A percentile compares a stretch with the other conserved stretches of the same genome.
Conservation (phyloP, 2,329 filamentous ascomycete genomes). For the Torrubiellomyces zombiae region DNA sequence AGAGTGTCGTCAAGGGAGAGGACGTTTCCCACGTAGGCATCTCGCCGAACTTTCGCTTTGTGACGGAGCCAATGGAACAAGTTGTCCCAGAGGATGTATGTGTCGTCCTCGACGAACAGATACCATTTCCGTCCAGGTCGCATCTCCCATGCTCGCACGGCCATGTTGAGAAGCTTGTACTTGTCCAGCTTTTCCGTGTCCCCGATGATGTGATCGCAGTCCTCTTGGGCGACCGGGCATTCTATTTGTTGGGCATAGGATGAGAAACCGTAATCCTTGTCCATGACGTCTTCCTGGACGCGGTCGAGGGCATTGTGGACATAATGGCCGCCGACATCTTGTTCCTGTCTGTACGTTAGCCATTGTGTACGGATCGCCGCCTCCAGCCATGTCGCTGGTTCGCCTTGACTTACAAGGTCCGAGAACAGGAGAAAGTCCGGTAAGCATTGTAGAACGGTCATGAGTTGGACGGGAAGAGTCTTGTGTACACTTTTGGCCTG, state of each 20-base stretch:
- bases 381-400: no score
- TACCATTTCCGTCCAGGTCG: conserved; percentile 39
- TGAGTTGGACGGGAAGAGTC: conserved; percentile 36
- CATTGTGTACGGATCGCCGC: not conserved
- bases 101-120: conserved; percentile 42
- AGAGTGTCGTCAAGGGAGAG: conserved; percentile 26
- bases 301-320: conserved; percentile 24
- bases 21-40: conserved; percentile 33
- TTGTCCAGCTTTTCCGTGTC: conserved; percentile 39
- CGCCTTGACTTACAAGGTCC: conserved; percentile 22
- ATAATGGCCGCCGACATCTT: conserved; percentile 29
- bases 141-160: conserved; percentile 36
- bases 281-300: conserved; percentile 19
- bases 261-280: conserved; percentile 25
- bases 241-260: conserved; percentile 27
- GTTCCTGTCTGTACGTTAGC: conserved; percentile 18
- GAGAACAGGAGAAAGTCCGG: conserved; percentile 39
- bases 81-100: conserved; percentile 39
- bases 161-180: conserved; percentile 44
- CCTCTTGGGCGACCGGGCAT: conserved; percentile 28
- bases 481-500: conserved; percentile 38
- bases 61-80: conserved; percentile 31
- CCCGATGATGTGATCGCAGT: conserved; percentile 18
- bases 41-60: conserved; percentile 22
- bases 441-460: conserved; percentile 36